A percentile compares a stretch with the other conserved stretches of the same genome.
phyloP scores from a whole-genome alignment of 2,329 filamentous ascomycete species.

The Ophiostoma quercus region DNA sequence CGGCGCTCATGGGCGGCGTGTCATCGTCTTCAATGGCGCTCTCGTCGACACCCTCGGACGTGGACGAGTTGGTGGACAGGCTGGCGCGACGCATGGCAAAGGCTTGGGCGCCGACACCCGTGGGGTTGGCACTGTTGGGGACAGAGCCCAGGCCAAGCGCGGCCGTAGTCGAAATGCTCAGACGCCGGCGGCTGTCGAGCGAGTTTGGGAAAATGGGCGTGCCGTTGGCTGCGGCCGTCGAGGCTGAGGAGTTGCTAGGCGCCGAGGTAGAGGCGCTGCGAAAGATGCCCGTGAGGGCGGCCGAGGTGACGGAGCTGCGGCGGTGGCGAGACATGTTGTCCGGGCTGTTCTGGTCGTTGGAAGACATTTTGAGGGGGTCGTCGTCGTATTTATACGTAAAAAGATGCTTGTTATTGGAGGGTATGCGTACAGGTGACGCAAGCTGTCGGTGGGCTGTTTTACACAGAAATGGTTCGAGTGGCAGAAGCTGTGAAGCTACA shows the following conservation, averaged over 20 bases:
- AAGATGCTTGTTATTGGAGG: neutral
- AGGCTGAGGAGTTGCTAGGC: constrained; percentile 37
- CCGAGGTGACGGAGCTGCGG: constrained; percentile 53
- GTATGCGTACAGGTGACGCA: neutral
- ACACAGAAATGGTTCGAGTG: neutral
- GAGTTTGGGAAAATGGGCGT: constrained; percentile 44
- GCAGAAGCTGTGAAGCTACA: neutral
- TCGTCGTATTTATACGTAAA: neutral
- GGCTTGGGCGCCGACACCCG: constrained; percentile 38
- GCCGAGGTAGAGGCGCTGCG: constrained; percentile 47
- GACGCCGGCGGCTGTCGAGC: constrained; percentile 55
- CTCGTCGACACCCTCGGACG: constrained; percentile 56
- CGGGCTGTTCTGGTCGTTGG: constrained; percentile 31
- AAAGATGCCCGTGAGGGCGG: constrained; percentile 55
- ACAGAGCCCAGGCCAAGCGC: constrained; percentile 62
- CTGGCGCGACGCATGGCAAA: constrained; percentile 58
- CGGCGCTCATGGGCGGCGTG: constrained; percentile 38
- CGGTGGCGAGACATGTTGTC: constrained; percentile 38
- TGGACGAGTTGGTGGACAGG: constrained; percentile 58
- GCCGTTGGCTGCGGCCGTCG: constrained; percentile 41
- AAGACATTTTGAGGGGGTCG: constrained; percentile 22
- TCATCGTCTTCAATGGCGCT: constrained; percentile 67
- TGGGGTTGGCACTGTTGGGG: constrained; percentile 34
- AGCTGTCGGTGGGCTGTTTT: constrained; percentile 6
- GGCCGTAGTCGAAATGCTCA: constrained; percentile 61